Evolutionary conservation across 2,329 filamentous ascomycete genomes (phyloP).

Genomic region (Neonectria faginata): DNA sequence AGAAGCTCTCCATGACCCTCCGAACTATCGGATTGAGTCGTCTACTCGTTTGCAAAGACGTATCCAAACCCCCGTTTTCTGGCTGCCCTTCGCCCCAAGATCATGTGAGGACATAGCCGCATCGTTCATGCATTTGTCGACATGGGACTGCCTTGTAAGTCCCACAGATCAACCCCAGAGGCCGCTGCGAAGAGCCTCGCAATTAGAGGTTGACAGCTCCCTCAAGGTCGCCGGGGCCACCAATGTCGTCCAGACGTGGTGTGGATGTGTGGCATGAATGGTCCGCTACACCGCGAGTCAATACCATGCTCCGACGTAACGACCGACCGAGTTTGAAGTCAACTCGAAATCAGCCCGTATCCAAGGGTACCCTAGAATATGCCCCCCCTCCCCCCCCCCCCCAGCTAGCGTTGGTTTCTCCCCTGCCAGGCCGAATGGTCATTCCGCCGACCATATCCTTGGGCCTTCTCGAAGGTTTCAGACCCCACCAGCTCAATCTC

Average conservation of each 20-base stretch:
- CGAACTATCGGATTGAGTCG: slow-evolving; percentile 1
- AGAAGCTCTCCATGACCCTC: not conserved
- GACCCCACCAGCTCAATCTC: slow-evolving; percentile 38
- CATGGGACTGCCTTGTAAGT: slow-evolving; percentile 29
- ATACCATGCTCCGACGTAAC: slow-evolving; percentile 37
- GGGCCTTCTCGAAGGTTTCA: slow-evolving; percentile 49
- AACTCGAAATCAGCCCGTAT: slow-evolving; percentile 43
- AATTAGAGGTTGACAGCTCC: slow-evolving; percentile 33
- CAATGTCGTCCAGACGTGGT: slow-evolving; percentile 25
- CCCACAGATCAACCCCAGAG: slow-evolving; percentile 35
- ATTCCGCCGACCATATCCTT: slow-evolving; percentile 49
- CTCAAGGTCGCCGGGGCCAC: slow-evolving; percentile 14
- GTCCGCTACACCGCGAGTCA: slow-evolving; percentile 43
- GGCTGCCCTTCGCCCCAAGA: slow-evolving; percentile 25
- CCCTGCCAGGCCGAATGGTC: slow-evolving; percentile 39
- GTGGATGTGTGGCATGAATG: slow-evolving; percentile 30
- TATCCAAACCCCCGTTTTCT: slow-evolving; percentile 21
- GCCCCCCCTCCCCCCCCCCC: too few species aligned
- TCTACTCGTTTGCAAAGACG: slow-evolving; percentile 11
- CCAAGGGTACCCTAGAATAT: slow-evolving; percentile 32
- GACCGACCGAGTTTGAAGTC: slow-evolving; percentile 31
- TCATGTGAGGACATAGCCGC: slow-evolving; percentile 27
- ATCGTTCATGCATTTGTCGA: slow-evolving; percentile 42
- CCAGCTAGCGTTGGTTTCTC: slow-evolving; percentile 34
- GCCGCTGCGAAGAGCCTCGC: slow-evolving; percentile 29